Percentiles rank a stretch among this genome's conserved stretches.
Conservation (phyloP, 2,329 filamentous ascomycete species). For the Xylaria polymorpha region DNA sequence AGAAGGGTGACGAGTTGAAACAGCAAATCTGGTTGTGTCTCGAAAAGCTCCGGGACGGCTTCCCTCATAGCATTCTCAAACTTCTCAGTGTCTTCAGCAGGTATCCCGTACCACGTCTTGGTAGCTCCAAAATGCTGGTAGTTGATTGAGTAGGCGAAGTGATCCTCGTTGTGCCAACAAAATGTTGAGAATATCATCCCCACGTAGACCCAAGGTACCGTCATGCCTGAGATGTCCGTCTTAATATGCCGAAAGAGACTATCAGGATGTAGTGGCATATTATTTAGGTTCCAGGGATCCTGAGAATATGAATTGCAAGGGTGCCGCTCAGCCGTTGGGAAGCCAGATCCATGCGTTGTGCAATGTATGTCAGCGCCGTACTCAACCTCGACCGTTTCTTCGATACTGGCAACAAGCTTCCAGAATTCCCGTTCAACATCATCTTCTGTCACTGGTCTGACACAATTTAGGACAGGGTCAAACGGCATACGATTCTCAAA, state of each 20-base stretch:
- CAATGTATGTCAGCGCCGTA: constrained; percentile 99
- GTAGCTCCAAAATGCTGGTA: constrained; percentile 98
- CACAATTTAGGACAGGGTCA: constrained; percentile 83
- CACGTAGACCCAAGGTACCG: constrained; percentile 98
- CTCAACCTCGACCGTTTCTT: constrained; percentile 96
- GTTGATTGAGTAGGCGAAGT: constrained; percentile 97
- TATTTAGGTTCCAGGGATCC: constrained; percentile 95
- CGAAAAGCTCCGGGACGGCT: constrained; percentile 94
- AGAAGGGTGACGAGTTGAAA: constrained; percentile 98
- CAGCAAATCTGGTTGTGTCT: constrained; percentile 93
- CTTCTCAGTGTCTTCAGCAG: constrained; percentile 90
- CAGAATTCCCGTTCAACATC: constrained; percentile 98
- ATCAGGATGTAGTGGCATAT: constrained; percentile 88
- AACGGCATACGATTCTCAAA: constrained; percentile 92
- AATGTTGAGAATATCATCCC: constrained; percentile 99
- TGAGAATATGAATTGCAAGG: constrained; percentile 87
- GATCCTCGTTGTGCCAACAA: constrained; percentile 99
- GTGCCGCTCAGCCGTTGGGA: constrained; percentile 92
- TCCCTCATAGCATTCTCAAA: constrained; percentile 96
- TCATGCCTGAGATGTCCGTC: constrained; percentile 98
- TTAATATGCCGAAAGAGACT: constrained; percentile 98
- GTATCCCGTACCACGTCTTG: constrained; percentile 99
- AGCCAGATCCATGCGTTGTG: constrained; percentile 96
- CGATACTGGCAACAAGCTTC: constrained; percentile 91
- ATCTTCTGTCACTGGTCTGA: constrained; percentile 87